Evolutionary conservation across 495 filamentous ascomycete genomes (phyloP), one percentile per base, ranked within the genome.

Genomic region (Niebla homalea): DNA sequence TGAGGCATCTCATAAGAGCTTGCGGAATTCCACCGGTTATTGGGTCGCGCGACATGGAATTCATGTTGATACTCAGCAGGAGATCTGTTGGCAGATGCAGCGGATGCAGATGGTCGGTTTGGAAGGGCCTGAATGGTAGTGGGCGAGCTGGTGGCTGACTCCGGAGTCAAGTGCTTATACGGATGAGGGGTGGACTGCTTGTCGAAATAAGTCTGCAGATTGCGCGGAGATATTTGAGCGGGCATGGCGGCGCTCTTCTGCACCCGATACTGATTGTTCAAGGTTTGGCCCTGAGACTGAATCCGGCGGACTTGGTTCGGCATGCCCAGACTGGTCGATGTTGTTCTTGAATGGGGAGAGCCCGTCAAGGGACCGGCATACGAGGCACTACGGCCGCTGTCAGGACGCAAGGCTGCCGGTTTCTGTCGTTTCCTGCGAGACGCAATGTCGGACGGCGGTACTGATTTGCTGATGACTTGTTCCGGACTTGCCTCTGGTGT

Each of bases 161-260:
- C 32, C 5, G 54, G 36, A 36, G 38, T 20, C 8, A 40, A 39
- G 32, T 29, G 20, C 19, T 49, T 36, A 26, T 70, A 53, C 62
- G 65, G 60, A 23, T 58, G 65, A 58, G 70, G 53, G 18, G 65
- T 62, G 18, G 65, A 68, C 6, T 71, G 65, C 39, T 73, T 70
- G 20, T 70, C 61, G 54, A 76, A 71, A 35, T 45, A 43, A 1
- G 67, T 70, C 23, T 69, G 65, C 46, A 71, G 66, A 46, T 71
- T 72, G n/a, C 76, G 61, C 21, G 75, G 75, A 19, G 75, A 78
- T 20, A 72, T 67, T 50, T 75, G 75, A 32, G 67, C 63, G 8
- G 62, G 51, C 18, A 36, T 36, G 22, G 66, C 63, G 25, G 68
- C 70, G 1, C 65, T 62, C 61, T 78, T 78, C 26, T 69, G 50